Conservation (phyloP, 1,284 basidiomycete genomes). For the Moniliella sp. region DNA sequence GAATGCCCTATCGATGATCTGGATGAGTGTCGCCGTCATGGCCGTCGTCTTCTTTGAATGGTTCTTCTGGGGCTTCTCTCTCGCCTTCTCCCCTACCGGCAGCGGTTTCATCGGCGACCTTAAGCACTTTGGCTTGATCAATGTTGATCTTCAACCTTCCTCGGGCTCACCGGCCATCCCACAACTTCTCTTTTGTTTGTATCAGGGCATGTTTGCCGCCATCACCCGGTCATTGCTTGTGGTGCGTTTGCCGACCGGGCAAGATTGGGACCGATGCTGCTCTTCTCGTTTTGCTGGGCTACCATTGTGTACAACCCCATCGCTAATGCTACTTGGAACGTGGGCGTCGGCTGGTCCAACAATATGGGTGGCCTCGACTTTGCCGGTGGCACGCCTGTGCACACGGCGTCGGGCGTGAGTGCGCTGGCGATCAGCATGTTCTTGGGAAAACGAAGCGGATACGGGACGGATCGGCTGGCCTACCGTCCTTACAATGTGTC, state of each 20-base stretch:
- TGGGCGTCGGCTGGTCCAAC: conserved; percentile 25
- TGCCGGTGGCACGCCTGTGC: conserved; percentile 36
- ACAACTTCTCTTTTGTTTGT: conserved; percentile 74
- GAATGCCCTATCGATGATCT: conserved; percentile 81
- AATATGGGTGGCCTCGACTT: conserved; percentile 35
- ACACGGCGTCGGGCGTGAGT: conserved; percentile 35
- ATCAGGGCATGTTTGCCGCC: conserved; percentile 61
- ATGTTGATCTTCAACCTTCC: too few relatives aligned
- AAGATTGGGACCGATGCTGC: conserved; percentile 60
- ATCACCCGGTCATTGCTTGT: conserved; percentile 50
- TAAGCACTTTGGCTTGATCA: conserved; percentile 59
- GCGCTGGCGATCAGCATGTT: conserved; percentile 31
- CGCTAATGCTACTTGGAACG: conserved; percentile 17
- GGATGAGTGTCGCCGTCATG: conserved; percentile 54
- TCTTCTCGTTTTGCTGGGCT: conserved; percentile 67
- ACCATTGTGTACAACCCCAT: conserved; percentile 56
- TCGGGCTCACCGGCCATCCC: too few relatives aligned
- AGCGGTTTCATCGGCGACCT: conserved; percentile 39
- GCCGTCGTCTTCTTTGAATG: conserved; percentile 52
- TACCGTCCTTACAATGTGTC: conserved; percentile 36
- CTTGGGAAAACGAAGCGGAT: conserved; percentile 36
- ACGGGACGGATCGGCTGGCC: conserved; percentile 34
- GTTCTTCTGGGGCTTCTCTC: conserved; percentile 34
- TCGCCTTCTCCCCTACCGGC: conserved; percentile 36
- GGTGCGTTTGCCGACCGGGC: conserved; percentile 81